Evolutionary conservation across 176 grass and related monocot genomes (phyloP), one percentile per base, ranked within the genome.

Genomic region (Chrysopogon serrulatus): DNA sequence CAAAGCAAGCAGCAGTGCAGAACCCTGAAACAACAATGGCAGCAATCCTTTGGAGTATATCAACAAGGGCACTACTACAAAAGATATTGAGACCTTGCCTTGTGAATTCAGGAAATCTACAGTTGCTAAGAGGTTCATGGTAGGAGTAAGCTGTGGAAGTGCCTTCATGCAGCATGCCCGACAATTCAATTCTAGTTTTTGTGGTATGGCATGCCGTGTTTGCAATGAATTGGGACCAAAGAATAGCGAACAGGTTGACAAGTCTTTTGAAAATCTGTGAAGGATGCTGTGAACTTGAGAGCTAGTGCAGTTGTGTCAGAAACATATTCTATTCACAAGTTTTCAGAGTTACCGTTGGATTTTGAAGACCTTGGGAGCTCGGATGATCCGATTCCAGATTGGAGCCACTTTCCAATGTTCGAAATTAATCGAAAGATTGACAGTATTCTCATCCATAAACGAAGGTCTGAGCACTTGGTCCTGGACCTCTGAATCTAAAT

Each of bases 331-430:
- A n/a, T 86, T 44, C 56, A 37, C 72, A 86, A 88, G 56, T 24
- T 81, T 71, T 64, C 86, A 78, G 69, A 81, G 23, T 76, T 85
- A 53, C 73, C 79, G 15, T 54, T 81, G n/a, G 60, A 73, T 76
- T 77, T 90, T 35, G 79, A 76, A 26, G 35, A 79, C 10, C 65
- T 76, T 78, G 84, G 59, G 72, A 79, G 73, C 74, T 89, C 83
- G 34, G 87, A 90, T 0, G 85, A 82, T 65, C 45, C 19, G 40
- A 51, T 30, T 78, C 82, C 78, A 86, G 47, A 90, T 27, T 88
- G 82, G 73, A 80, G 79, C 15, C 80, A 91, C 73, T 91, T 92
- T 40, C 88, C 84, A 33, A 91, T 94, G 88, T 86, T 92, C 0
- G 66, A 74, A 31, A 84, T 89, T 39, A 97, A 94, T 43, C 64